A percentile compares a stretch with the other conserved stretches of the same genome.
Conservation (phyloP, 257 asterid species). For the Solanum pinnatisectum region DNA sequence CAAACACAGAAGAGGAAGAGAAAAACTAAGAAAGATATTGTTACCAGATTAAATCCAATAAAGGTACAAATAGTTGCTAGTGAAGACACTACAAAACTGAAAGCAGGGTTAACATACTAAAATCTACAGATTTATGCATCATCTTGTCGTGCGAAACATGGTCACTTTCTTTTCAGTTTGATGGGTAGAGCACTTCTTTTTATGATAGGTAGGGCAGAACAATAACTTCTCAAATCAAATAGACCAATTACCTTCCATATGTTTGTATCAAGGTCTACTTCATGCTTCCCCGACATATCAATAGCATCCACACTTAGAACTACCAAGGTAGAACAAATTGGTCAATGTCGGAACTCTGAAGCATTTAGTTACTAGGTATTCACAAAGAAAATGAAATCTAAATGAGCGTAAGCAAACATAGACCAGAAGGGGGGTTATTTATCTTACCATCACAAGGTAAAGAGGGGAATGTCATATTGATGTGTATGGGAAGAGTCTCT, state of each 20-base stretch:
- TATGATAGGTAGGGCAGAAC: neutral
- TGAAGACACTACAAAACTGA: neutral
- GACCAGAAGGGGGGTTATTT: neutral
- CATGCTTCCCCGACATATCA: slow-evolving; percentile 99
- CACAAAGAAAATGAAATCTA: neutral
- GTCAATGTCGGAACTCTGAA: neutral
- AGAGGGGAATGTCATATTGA: slow-evolving; percentile 92
- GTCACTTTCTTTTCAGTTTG: neutral
- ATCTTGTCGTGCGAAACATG: neutral
- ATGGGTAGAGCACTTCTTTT: neutral
- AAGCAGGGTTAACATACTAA: neutral
- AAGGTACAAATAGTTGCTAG: neutral
- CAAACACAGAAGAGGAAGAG: neutral
- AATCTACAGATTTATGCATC: neutral
- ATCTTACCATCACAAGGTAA: slow-evolving; percentile 95
- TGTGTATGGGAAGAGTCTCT: slow-evolving; percentile 93
- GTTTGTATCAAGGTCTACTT: slow-evolving; percentile 98
- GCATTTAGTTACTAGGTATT: neutral
- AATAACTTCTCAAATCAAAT: neutral
- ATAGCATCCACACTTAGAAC: slow-evolving; percentile 94
- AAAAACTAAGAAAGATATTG: neutral
- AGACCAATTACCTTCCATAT: slow-evolving; percentile 77
- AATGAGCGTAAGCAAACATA: neutral
- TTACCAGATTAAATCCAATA: neutral
- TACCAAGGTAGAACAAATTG: slow-evolving; percentile 18